Evolutionary conservation across 257 asterid genomes (phyloP).

Genomic region (Perilla frutescens): DNA sequence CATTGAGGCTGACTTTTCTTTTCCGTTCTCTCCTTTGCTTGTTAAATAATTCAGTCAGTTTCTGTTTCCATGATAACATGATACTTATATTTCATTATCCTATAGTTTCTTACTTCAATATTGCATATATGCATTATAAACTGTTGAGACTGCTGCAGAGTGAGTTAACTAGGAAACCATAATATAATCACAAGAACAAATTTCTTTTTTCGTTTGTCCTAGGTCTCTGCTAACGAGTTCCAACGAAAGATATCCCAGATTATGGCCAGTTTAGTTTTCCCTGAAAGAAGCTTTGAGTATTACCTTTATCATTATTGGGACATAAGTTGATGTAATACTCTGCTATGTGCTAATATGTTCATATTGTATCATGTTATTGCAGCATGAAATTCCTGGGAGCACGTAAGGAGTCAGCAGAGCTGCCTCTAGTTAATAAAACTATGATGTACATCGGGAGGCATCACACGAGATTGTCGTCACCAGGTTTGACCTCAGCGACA

Average conservation of each 20-base stretch:
- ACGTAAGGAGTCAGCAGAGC: conserved; percentile 69
- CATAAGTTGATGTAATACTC: background rate
- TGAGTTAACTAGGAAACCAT: too few relatives aligned
- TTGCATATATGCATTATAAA: too few relatives aligned
- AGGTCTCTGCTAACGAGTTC: background rate
- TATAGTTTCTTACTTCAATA: too few relatives aligned
- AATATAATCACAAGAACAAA: too few relatives aligned
- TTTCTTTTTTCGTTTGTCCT: too few relatives aligned
- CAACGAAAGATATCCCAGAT: background rate
- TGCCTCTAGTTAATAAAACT: conserved; percentile 84
- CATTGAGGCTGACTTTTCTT: background rate
- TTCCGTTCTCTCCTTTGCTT: background rate
- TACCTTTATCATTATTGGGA: background rate
- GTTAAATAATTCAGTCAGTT: too few relatives aligned
- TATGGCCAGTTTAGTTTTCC: background rate
- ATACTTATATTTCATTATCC: too few relatives aligned
- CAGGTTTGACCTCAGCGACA: conserved; percentile 42
- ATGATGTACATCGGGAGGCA: conserved; percentile 83
- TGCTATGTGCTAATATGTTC: background rate
- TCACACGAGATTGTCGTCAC: conserved; percentile 46
- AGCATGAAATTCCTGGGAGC: conserved; percentile 65
- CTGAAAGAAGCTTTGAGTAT: background rate
- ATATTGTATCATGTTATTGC: conserved; percentile 27
- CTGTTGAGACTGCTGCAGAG: too few relatives aligned
- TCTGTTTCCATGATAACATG: too few relatives aligned